These are phyloP conservation scores for Fraxinus velutina DNA, from an alignment of 305 asterid genomes.

Conservation along the genomic window DNA sequence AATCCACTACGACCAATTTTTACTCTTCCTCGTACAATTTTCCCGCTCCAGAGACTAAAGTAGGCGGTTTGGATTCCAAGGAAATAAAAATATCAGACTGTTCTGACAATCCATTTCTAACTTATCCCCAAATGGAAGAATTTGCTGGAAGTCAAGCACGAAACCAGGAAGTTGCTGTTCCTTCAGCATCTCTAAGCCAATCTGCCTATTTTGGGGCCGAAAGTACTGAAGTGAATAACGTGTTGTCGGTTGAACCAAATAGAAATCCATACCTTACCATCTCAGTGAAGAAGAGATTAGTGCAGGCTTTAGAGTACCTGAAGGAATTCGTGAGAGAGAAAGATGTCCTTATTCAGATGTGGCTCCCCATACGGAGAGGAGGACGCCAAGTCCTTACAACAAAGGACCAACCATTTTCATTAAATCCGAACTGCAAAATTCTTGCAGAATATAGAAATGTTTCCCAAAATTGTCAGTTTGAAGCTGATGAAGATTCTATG, in stretches of 20 bases:
- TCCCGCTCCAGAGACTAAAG: constrained; percentile 29
- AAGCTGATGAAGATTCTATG: constrained; percentile 54
- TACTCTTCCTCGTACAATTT: too few relatives aligned
- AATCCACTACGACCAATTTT: too few relatives aligned
- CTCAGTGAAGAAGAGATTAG: constrained; percentile 32
- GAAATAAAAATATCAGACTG: background rate
- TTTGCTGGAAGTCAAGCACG: constrained; percentile 13
- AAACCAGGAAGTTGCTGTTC: constrained; percentile 22
- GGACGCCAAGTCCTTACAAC: constrained; percentile 63
- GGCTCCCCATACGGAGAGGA: constrained; percentile 65
- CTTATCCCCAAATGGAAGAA: constrained; percentile 30
- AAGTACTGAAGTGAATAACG: constrained; percentile 28
- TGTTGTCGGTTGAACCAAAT: constrained; percentile 50
- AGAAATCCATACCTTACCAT: constrained; percentile 24
- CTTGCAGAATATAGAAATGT: constrained; percentile 55
- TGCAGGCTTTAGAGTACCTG: constrained; percentile 57
- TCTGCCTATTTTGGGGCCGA: background rate
- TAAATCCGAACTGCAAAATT: constrained; percentile 42
- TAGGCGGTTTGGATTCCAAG: background rate
- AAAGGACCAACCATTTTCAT: constrained; percentile 52
- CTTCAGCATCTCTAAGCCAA: background rate
- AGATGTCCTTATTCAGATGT: constrained; percentile 66
- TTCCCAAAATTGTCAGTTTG: constrained; percentile 50
- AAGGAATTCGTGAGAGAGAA: constrained; percentile 44
- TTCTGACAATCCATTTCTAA: constrained; percentile 9